Evolutionary conservation across 306 rosid genomes (phyloP), one percentile per base, ranked within the genome.

Genomic region (Fagus crenata): DNA sequence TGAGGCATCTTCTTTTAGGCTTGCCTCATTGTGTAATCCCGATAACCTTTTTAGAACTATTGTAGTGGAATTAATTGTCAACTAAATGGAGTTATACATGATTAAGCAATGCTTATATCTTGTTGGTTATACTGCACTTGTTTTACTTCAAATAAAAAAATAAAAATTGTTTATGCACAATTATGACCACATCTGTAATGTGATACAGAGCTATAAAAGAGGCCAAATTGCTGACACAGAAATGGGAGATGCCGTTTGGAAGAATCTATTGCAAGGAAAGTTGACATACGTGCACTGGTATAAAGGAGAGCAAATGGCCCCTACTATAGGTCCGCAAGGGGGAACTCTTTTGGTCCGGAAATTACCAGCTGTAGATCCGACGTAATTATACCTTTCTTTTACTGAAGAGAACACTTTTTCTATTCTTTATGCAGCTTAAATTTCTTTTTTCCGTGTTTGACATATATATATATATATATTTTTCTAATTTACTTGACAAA

Each of bases 291-390:
- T 92, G 81, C 98, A 85, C 71, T 89, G 92, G 94, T 84, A 87
- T 75, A 89, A 84, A 82, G 98, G 96, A 83, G 89, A 86, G 82
- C 97, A 88, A 85, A 94, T 94, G 98, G 81, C 88, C 72, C 96
- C 97, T 65, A 83, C 89, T 69, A 85, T 90, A 58, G 86, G 83
- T 46, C 89, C 63, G 5, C 79, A 87, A 74, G 89, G 87, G 71
- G 98, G 85, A 71, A 90, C 97, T 51, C 92, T 92, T 79, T 94
- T 94, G 61, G 91, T 94, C 72, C 91, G 97, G 75, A 92, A 88
- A 80, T 54, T 94, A 81, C 94, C 94, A 65, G 65, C 74, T 49
- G 85, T 84, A 68, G 89, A 89, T 33, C 92, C 90, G 61, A 81
- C 73, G 98, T 94, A 87, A 81, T 63, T 81, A 58, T 68, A 73